These are phyloP conservation scores for Geotrichum aggregatum DNA, from an alignment of 1,139 yeast species.

Conservation along the genomic window DNA sequence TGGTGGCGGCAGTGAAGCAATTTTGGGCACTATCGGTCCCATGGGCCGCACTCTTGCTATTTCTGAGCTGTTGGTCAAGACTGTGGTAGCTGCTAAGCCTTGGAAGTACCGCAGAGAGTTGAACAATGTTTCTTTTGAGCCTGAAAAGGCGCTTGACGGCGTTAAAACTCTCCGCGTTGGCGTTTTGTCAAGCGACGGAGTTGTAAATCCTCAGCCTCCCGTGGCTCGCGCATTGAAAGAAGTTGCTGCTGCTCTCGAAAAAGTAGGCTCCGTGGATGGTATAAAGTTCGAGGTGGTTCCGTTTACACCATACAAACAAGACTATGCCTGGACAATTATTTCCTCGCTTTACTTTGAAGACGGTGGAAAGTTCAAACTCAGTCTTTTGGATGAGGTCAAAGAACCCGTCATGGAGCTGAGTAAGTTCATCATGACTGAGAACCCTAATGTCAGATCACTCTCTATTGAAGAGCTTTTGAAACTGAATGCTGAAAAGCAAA, in stretches of 20 bases:
- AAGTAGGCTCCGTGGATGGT: conserved; percentile 38
- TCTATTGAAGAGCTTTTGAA: conserved; percentile 40
- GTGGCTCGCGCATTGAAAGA: conserved; percentile 42
- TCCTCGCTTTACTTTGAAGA: conserved; percentile 47
- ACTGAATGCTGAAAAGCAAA: conserved; percentile 34
- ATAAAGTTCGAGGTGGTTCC: conserved; percentile 41
- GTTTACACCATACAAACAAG: conserved; percentile 43
- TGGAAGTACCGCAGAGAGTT: conserved; percentile 53
- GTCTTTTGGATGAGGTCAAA: conserved; percentile 40
- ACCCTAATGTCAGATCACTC: conserved; percentile 26
- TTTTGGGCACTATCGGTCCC: conserved; percentile 48
- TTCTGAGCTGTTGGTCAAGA: conserved; percentile 52
- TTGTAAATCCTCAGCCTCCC: conserved; percentile 51
- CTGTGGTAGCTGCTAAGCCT: conserved; percentile 50
- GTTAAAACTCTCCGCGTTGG: conserved; percentile 36
- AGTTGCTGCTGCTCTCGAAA: conserved; percentile 35
- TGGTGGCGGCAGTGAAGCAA: conserved; percentile 47
- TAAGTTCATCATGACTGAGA: conserved; percentile 28
- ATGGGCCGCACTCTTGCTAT: conserved; percentile 52
- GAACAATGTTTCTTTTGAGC: conserved; percentile 50
- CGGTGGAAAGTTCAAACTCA: conserved; percentile 44
- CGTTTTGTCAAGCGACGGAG: conserved; percentile 37
- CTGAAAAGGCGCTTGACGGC: conserved; percentile 39
- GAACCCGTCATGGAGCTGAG: conserved; percentile 43
- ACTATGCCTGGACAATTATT: conserved; percentile 39